These are phyloP conservation scores for Flaveria trinervia DNA, from an alignment of 129 eudicot genomes.

Conservation along the genomic window DNA sequence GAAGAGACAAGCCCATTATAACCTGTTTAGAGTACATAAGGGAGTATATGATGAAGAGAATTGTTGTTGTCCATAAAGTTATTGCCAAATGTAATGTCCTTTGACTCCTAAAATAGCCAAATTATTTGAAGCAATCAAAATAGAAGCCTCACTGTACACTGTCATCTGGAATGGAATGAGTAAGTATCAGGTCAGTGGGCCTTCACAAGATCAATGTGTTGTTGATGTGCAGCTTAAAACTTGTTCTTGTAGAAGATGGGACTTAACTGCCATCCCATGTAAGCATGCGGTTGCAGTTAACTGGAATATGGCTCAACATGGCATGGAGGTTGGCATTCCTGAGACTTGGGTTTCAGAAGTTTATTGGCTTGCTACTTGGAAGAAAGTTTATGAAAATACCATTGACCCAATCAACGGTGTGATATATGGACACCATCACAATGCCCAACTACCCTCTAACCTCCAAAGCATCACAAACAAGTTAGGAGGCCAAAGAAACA, in stretches of 20 bases:
- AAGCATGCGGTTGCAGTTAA: not conserved
- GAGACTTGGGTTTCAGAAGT: not conserved
- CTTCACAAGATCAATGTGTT: no score
- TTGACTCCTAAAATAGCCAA: not conserved
- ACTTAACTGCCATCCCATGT: no score
- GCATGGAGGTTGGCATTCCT: not conserved
- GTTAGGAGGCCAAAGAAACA: no score
- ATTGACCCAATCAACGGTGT: no score
- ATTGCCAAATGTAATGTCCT: not conserved
- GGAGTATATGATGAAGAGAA: not conserved
- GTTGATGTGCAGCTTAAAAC: no score
- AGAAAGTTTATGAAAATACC: not conserved
- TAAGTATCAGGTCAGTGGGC: no score
- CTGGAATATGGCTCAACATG: no score
- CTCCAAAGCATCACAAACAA: no score
- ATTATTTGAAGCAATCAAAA: not conserved
- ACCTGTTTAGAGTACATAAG: not conserved
- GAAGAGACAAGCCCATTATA: slow-evolving; percentile 4
- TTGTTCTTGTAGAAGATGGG: no score
- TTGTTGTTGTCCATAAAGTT: not conserved
- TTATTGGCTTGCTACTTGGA: not conserved
- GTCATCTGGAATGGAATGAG: not conserved
- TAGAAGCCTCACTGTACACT: not conserved
- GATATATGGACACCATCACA: no score
- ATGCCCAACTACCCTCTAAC: no score